Base-by-base conservation (phyloP, 331 rosid genomes). In the Dryas integrifolia region DNA sequence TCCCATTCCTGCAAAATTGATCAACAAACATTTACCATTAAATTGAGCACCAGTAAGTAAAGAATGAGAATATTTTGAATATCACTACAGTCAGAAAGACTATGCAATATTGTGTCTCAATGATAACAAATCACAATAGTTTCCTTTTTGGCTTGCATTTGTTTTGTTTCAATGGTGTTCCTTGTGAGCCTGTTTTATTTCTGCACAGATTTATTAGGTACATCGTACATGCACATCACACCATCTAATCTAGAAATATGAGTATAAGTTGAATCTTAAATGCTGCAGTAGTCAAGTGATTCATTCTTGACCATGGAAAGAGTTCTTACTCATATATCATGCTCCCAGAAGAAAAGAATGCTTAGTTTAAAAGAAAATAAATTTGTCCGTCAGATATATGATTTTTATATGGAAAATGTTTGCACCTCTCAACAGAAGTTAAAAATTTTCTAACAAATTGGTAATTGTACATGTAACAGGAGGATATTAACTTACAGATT, bases 1-100 rank as follows among this genome's bases (percentile, higher is more conserved):
- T 91, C 98, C 95, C 87, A 85, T 35, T 86, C 96, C 98, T 91
- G 85, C 79, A 83, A 65, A 70, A 53, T 72, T 50, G 75, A 58
- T 63, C 65, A 79, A 58, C 70, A 76, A 30, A 40, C 15, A 64
- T 72, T 51, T 53, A 40, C 40, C 46, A 49, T 26, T 26, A 64
- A 52, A 51, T 68, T 49, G 3, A 39, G 69, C 75, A 43, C 52
- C 18, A 9, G 10, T 12, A 52, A 51, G 26, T 51, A 39, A 12
- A 65, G 55, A 71, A 16, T 40, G 2, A 43, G n/a, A 74, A 52
- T n/a, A 61, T 44, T 16, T 35, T 72, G 58, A 59, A 4, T 9
- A 3, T 47, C 11, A 65, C 15, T 21, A 12, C 16, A 30, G 21
- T 12, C 12, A 46, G 11, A 30, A 30, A 30, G 35, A 30, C 16